phyloP scores from a whole-genome alignment of 768 basidiomycete genomes.

The Daedalea quercina region DNA sequence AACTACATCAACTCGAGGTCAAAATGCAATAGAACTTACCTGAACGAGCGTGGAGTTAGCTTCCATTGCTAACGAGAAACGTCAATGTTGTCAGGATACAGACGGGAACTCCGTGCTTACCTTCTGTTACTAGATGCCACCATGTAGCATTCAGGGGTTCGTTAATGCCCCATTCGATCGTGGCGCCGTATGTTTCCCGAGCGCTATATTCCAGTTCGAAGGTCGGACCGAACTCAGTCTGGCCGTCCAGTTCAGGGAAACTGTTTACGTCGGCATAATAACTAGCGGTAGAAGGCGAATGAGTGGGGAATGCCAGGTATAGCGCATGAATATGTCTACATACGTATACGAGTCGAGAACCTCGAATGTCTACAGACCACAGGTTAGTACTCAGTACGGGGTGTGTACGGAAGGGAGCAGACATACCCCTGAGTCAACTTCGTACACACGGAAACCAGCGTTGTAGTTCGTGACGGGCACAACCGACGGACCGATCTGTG shows the following conservation, averaged over 20 bases:
- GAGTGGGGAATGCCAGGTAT: neutral
- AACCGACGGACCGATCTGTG: slow-evolving; percentile 47
- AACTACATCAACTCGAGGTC: neutral
- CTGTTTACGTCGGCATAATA: slow-evolving; percentile 56
- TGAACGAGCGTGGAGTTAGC: slow-evolving; percentile 45
- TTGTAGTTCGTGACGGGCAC: slow-evolving; percentile 65
- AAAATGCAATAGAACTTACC: slow-evolving; percentile 25
- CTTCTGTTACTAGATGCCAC: slow-evolving; percentile 75
- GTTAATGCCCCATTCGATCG: slow-evolving; percentile 45
- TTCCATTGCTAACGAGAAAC: slow-evolving; percentile 41
- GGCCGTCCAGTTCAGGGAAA: slow-evolving; percentile 48
- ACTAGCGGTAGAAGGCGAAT: neutral
- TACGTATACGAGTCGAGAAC: slow-evolving; percentile 72
- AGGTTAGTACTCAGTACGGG: too few relatives aligned
- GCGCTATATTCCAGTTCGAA: slow-evolving; percentile 60
- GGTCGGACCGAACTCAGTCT: slow-evolving; percentile 48
- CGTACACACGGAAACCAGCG: slow-evolving; percentile 68
- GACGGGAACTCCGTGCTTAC: slow-evolving; percentile 24
- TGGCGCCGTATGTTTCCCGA: slow-evolving; percentile 54
- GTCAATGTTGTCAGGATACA: neutral
- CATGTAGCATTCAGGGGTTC: slow-evolving; percentile 75
- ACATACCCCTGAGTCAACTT: slow-evolving; percentile 59
- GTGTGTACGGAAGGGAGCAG: too few relatives aligned
- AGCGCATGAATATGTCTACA: slow-evolving; percentile 14
- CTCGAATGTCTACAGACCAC: slow-evolving; percentile 53